Conservation (phyloP, 2,329 filamentous ascomycete genomes). For the Talaromyces sp. region DNA sequence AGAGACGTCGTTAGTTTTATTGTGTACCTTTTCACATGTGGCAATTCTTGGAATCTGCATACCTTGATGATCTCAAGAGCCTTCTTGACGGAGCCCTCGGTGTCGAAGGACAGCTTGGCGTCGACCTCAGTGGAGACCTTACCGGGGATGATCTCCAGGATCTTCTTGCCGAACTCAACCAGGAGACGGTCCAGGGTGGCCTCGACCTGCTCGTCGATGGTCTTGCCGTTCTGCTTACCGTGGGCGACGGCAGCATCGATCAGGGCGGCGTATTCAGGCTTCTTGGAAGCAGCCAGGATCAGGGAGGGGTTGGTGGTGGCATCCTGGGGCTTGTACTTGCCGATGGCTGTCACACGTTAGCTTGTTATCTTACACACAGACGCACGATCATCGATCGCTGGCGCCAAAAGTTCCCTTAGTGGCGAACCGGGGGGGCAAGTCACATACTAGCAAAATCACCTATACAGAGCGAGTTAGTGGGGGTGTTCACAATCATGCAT, state of each 20-base stretch:
- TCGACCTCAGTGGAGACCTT: conserved; percentile 99
- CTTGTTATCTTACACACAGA: background rate
- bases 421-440: background rate
- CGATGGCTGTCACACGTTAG: conserved; percentile 69
- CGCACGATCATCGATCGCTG: background rate
- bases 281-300: conserved; percentile 97
- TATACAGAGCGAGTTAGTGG: conserved; percentile 40
- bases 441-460: conserved; percentile 77
- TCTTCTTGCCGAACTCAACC: conserved; percentile 97
- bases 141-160: conserved; percentile 93
- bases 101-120: conserved; percentile 93
- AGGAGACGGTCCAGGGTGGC: conserved; percentile 88
- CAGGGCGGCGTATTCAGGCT: conserved; percentile 90
- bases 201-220: conserved; percentile 81
- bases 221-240: conserved; percentile 73
- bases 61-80: conserved; percentile 96
- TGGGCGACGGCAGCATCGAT: conserved; percentile 83
- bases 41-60: too few species aligned
- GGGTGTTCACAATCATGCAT: conserved; percentile 26
- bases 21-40: too few species aligned
- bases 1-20: conserved; percentile 18
- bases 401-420: too few species aligned
- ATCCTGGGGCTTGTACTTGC: conserved; percentile 99
- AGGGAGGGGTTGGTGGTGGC: conserved; percentile 99
- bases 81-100: conserved; percentile 88